phyloP scores from a whole-genome alignment of 73 alveolate species.

The Paramecium octaurelia region DNA sequence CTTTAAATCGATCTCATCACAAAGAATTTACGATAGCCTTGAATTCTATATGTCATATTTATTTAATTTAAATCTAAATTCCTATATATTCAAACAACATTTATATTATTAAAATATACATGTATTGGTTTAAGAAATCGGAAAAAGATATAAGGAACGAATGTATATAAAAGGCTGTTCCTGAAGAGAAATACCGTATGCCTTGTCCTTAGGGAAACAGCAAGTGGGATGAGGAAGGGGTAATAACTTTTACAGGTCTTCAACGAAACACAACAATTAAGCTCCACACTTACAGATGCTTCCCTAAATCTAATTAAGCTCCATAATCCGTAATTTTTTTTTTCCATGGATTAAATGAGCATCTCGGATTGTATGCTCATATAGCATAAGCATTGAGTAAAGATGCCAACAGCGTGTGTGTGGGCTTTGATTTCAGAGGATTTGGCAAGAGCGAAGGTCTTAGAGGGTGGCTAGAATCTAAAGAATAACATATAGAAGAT shows the following conservation, averaged over 20 bases:
- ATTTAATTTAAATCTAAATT: neutral
- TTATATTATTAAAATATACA: neutral
- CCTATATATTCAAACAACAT: neutral
- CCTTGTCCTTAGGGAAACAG: neutral
- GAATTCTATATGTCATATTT: neutral
- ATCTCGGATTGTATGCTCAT: neutral
- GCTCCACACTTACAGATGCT: neutral
- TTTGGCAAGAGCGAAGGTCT: conserved; percentile 17
- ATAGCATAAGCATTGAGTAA: neutral
- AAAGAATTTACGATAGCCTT: neutral
- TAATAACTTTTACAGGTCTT: neutral
- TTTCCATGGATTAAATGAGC: conserved; percentile 37
- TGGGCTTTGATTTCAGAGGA: conserved; percentile 24
- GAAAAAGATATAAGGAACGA: neutral
- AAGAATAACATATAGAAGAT: neutral
- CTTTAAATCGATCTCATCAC: neutral
- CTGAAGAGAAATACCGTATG: neutral
- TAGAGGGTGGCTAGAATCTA: neutral
- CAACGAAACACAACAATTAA: neutral
- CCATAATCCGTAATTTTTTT: neutral
- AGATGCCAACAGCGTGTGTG: neutral
- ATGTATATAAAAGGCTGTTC: neutral
- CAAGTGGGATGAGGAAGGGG: conserved; percentile 18
- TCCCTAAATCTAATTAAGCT: neutral
- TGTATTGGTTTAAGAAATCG: neutral